A percentile compares a stretch with the other conserved stretches of the same genome.
Evolutionary conservation across 2,329 filamentous ascomycete genomes (phyloP).

Genomic region (Aspergillus tamarii): DNA sequence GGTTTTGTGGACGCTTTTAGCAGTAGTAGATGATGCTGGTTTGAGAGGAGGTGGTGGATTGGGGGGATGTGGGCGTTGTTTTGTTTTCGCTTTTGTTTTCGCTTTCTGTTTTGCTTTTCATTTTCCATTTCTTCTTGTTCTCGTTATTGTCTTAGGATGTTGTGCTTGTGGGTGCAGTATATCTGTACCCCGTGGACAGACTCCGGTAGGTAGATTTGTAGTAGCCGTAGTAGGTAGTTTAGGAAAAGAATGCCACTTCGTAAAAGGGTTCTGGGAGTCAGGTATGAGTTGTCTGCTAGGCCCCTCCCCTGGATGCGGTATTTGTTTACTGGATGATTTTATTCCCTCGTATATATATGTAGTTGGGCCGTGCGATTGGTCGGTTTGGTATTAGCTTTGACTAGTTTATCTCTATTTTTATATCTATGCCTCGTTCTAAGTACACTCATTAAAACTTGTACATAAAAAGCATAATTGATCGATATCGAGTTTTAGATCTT

Average conservation of each 20-base stretch:
- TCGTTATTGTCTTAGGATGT: neutral
- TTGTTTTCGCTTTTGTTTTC: neutral
- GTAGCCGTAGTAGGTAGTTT: neutral
- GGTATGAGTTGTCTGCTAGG: neutral
- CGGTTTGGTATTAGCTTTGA: neutral
- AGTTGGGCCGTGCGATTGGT: neutral
- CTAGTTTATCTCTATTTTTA: neutral
- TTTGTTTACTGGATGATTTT: constrained; percentile 1
- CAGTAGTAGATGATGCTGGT: neutral
- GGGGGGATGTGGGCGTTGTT: neutral
- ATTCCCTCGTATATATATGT: neutral
- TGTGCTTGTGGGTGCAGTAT: neutral
- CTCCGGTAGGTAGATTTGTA: neutral
- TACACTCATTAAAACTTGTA: neutral
- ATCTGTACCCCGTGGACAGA: neutral
- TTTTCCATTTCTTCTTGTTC: neutral
- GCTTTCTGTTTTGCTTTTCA: neutral
- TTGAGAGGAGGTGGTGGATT: neutral
- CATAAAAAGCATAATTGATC: neutral
- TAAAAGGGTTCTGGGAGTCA: neutral
- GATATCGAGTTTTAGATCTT: neutral
- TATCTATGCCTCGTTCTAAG: neutral
- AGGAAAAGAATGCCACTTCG: neutral
- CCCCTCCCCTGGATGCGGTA: neutral
- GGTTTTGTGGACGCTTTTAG: neutral